Conservation (phyloP, 2,329 filamentous ascomycete genomes). For the Chaetomium globosum region DNA sequence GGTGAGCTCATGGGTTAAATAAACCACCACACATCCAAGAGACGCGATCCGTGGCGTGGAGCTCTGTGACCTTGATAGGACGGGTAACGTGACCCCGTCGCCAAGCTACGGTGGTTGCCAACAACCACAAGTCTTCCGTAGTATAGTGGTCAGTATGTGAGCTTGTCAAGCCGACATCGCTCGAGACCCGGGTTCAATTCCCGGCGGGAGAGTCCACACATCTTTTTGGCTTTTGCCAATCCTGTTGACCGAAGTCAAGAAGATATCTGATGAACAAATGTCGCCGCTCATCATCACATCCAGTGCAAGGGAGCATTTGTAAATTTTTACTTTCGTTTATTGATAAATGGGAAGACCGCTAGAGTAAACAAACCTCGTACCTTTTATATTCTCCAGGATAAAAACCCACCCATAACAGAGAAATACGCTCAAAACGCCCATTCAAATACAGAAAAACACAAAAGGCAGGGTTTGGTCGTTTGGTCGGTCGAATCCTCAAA, state of each 20-base stretch:
- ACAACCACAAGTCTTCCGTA: conserved; percentile 9
- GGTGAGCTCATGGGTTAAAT: no score
- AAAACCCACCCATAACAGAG: background rate
- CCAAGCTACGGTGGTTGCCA: conserved; percentile 10
- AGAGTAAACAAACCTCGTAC: background rate
- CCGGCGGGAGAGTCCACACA: conserved; percentile 9
- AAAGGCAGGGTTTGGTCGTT: background rate
- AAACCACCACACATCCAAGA: no score
- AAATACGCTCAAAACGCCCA: background rate
- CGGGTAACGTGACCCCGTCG: background rate
- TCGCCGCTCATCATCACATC: background rate
- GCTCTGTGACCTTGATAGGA: no score
- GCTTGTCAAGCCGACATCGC: conserved; percentile 9
- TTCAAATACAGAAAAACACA: background rate
- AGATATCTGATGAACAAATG: background rate
- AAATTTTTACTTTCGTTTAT: conserved; percentile 6
- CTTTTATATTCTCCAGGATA: background rate
- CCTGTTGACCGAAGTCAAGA: no score
- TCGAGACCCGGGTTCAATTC: conserved; percentile 14
- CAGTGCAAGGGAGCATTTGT: background rate
- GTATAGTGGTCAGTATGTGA: conserved; percentile 14
- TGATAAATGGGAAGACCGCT: background rate
- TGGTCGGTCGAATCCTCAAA: no score
- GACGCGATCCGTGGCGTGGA: no score
- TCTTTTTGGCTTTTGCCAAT: background rate